phyloP scores from a whole-genome alignment of 306 rosid genomes.

The Glycine soja region DNA sequence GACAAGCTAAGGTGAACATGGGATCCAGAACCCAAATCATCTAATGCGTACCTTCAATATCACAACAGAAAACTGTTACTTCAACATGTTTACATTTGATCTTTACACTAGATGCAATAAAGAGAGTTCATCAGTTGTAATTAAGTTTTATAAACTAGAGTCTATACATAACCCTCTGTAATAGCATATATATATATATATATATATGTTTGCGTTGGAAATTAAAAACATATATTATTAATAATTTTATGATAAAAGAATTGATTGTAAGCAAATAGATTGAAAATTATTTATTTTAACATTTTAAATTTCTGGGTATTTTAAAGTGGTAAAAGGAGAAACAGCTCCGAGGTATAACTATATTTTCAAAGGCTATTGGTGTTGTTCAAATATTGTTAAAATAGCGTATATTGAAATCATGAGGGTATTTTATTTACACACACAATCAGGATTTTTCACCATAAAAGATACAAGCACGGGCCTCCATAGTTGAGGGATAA shows the following conservation, averaged over 20 bases:
- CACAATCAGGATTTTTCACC: background rate
- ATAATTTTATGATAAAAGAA: background rate
- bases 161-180: background rate
- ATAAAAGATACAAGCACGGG: background rate
- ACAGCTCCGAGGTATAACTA: background rate
- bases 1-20: conserved; percentile 92
- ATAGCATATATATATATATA: background rate
- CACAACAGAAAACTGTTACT: conserved; percentile 45
- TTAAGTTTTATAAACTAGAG: background rate
- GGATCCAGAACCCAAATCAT: conserved; percentile 92
- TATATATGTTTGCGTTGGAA: background rate
- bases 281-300: background rate
- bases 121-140: conserved; percentile 15
- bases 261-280: background rate
- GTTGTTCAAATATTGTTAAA: conserved; percentile 10
- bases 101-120: background rate
- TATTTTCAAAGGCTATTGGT: background rate
- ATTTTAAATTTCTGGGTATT: background rate
- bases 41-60: conserved; percentile 65
- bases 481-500: background rate
- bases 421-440: background rate
- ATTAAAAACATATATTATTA: background rate
- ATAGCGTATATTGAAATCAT: background rate
- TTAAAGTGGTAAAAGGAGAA: background rate
- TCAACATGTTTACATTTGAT: background rate